Percentiles rank a stretch among this genome's conserved stretches.
These are phyloP conservation scores for Beta vulgaris DNA, from an alignment of 148 eudicot genomes.

Conservation along the genomic window DNA sequence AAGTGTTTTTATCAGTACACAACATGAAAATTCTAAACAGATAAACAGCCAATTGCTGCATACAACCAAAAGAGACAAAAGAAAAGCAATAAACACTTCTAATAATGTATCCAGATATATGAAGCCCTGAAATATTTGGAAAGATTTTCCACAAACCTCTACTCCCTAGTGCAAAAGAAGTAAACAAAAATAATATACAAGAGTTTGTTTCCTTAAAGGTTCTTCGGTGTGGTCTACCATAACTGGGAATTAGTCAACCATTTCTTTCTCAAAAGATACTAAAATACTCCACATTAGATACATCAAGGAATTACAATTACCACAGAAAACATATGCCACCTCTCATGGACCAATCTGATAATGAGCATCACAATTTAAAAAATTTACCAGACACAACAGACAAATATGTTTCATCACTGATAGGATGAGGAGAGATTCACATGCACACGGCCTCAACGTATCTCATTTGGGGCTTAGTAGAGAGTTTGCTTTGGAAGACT, in stretches of 20 bases:
- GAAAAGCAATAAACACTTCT: not conserved
- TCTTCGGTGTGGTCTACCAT: not conserved
- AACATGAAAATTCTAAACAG: not conserved
- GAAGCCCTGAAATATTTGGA: not conserved
- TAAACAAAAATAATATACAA: not conserved
- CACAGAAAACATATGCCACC: not conserved
- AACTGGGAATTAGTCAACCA: not conserved
- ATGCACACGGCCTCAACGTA: not conserved
- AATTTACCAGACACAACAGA: not conserved
- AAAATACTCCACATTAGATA: not conserved
- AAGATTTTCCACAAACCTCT: not conserved
- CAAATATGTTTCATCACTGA: not conserved
- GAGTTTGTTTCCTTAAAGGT: no score
- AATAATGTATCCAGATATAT: not conserved
- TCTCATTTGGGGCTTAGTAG: not conserved
- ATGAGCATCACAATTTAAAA: not conserved
- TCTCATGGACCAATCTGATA: not conserved
- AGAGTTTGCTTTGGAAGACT: not conserved
- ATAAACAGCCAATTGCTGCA: not conserved
- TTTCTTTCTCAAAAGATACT: not conserved
- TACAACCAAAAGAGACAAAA: not conserved
- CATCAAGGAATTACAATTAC: not conserved
- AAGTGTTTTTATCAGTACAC: not conserved
- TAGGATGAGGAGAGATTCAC: not conserved
- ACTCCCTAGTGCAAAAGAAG: not conserved